A percentile compares a stretch with the other conserved stretches of the same genome.
These are phyloP conservation scores for Fusarium floridanum DNA, from an alignment of 2,329 filamentous ascomycete species.

Conservation along the genomic window DNA sequence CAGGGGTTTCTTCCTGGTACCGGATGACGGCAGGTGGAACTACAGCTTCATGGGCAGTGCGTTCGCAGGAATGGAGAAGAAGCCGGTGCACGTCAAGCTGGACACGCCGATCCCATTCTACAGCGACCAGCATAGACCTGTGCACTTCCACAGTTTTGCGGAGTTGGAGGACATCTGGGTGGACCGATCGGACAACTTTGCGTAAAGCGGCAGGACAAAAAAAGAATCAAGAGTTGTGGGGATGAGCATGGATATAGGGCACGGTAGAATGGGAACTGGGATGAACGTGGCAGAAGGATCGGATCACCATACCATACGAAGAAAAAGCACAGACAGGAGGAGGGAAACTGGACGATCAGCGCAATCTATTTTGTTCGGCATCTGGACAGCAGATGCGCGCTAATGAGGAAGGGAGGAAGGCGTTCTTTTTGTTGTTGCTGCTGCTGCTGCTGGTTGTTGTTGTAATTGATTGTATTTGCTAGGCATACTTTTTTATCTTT, in stretches of 20 bases:
- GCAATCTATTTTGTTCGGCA: conserved; percentile 22
- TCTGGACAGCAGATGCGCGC: conserved; percentile 10
- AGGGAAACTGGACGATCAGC: conserved; percentile 20
- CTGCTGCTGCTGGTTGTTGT: conserved; percentile 4
- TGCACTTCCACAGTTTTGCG: conserved; percentile 98
- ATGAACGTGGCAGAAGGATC: conserved; percentile 23
- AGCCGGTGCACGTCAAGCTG: conserved; percentile 89
- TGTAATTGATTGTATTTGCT: conserved; percentile 37
- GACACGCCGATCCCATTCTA: conserved; percentile 94
- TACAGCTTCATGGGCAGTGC: conserved; percentile 97
- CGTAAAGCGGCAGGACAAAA: conserved; percentile 63
- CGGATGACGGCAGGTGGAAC: conserved; percentile 92
- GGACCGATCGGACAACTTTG: conserved; percentile 92
- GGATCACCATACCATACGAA: conserved; percentile 23
- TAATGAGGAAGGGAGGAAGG: conserved; percentile 36
- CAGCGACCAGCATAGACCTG: conserved; percentile 88
- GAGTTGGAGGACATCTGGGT: conserved; percentile 98
- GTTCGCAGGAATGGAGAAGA: conserved; percentile 91
- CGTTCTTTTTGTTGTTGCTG: conserved; percentile 38
- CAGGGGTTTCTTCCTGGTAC: conserved; percentile 94
- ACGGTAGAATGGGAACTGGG: conserved; percentile 16
- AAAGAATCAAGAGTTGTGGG: conserved; percentile 8
- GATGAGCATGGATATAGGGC: conserved; percentile 6
- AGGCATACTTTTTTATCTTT: conserved; percentile 15
- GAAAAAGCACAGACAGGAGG: conserved; percentile 33